Evolutionary conservation across 129 eudicot genomes (phyloP).

Genomic region (Pittosporum tobira): DNA sequence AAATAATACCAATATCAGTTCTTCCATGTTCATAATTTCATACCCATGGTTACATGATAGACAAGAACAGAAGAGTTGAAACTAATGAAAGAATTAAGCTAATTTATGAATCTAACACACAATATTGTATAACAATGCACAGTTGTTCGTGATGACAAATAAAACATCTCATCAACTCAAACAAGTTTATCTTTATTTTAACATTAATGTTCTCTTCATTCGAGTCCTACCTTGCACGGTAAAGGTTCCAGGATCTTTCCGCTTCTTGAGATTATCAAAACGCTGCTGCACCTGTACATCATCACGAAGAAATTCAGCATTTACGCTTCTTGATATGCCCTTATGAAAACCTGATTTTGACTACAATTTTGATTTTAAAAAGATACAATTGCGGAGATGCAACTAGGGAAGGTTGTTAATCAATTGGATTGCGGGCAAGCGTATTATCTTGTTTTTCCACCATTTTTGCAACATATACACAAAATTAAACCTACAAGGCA

Average conservation of each 20-base stretch:
- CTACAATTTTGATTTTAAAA: neutral
- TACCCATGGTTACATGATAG: neutral
- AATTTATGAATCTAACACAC: neutral
- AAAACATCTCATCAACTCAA: conserved; percentile 5
- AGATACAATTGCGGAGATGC: neutral
- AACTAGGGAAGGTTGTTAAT: neutral
- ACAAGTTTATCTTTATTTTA: no score
- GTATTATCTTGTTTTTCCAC: neutral
- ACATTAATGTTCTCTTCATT: neutral
- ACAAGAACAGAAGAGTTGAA: neutral
- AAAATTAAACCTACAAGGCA: neutral
- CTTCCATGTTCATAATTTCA: neutral
- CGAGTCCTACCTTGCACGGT: conserved; percentile 66
- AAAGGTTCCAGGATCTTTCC: conserved; percentile 78
- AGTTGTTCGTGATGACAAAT: neutral
- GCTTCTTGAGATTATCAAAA: conserved; percentile 87
- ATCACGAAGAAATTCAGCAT: conserved; percentile 2
- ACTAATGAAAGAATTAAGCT: no score
- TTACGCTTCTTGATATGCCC: neutral
- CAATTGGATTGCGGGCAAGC: neutral
- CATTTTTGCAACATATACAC: neutral
- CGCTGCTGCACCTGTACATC: conserved; percentile 75
- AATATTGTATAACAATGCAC: neutral
- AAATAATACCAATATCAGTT: neutral
- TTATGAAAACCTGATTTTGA: neutral